Evolutionary conservation across 2,329 filamentous ascomycete species (phyloP).

Genomic region (Botrytis squamosa): DNA sequence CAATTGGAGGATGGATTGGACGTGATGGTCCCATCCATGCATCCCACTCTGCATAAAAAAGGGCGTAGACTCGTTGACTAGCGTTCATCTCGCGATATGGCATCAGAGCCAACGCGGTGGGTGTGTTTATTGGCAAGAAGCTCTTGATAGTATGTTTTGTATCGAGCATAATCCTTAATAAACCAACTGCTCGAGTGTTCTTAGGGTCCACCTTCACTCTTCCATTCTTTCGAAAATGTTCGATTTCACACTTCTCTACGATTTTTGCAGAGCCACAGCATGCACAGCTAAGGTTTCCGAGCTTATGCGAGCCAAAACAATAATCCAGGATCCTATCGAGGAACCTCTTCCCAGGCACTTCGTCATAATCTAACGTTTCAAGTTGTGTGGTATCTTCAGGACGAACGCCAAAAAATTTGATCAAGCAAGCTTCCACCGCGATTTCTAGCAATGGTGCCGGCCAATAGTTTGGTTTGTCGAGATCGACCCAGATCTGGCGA

Average conservation of each 20-base stretch:
- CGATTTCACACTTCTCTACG: background rate
- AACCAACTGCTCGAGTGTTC: background rate
- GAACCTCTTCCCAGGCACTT: background rate
- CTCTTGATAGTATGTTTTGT: background rate
- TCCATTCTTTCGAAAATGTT: background rate
- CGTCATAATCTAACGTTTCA: background rate
- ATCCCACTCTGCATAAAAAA: slow-evolving; percentile 13
- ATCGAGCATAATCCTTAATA: background rate
- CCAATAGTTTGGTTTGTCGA: background rate
- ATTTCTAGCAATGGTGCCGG: background rate
- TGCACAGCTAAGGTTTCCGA: background rate
- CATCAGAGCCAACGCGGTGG: background rate
- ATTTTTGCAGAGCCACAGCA: background rate
- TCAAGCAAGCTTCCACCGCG: background rate
- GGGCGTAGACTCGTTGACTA: background rate
- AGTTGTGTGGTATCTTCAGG: background rate
- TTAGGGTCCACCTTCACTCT: background rate
- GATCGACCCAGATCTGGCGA: background rate
- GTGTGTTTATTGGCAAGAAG: background rate
- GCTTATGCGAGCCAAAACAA: background rate
- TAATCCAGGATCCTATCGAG: background rate
- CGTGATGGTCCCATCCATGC: slow-evolving; percentile 10
- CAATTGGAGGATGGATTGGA: too few relatives aligned
- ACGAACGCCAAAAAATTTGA: background rate
- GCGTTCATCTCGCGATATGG: background rate